These are phyloP conservation scores for Dacryopinax primogenitus DNA, from an alignment of 768 basidiomycete genomes.

Conservation along the genomic window DNA sequence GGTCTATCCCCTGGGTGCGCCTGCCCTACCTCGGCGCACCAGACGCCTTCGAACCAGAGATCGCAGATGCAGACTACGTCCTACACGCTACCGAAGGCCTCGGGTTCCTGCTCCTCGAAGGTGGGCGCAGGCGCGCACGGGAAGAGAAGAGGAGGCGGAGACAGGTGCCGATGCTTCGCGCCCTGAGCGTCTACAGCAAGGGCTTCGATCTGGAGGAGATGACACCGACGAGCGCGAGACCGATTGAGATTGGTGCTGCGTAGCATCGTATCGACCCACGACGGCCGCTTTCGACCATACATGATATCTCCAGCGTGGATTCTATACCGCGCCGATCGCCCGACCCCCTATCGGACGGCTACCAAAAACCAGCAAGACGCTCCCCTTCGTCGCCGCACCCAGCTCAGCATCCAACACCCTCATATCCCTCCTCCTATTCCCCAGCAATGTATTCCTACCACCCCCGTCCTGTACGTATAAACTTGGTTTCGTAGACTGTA, in stretches of 20 bases:
- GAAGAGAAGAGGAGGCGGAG: not conserved
- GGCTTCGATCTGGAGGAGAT: not conserved
- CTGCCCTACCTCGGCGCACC: conserved; percentile 5
- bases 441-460: too few relatives aligned
- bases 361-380: too few relatives aligned
- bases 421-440: too few relatives aligned
- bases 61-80: not conserved
- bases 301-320: too few relatives aligned
- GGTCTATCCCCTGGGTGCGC: not conserved
- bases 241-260: not conserved
- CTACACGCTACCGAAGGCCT: not conserved
- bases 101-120: not conserved
- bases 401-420: too few relatives aligned
- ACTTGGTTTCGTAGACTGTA: too few relatives aligned
- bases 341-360: too few relatives aligned
- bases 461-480: too few relatives aligned
- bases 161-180: not conserved
- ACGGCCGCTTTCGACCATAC: too few relatives aligned
- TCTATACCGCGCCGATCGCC: too few relatives aligned
- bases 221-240: not conserved
- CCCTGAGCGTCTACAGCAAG: not conserved
- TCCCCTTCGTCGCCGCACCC: too few relatives aligned
- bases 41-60: not conserved
- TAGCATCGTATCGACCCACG: not conserved
- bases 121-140: not conserved